These are phyloP conservation scores for Cyberlindnera petersonii DNA, from an alignment of 805 yeast species.

Conservation along the genomic window DNA sequence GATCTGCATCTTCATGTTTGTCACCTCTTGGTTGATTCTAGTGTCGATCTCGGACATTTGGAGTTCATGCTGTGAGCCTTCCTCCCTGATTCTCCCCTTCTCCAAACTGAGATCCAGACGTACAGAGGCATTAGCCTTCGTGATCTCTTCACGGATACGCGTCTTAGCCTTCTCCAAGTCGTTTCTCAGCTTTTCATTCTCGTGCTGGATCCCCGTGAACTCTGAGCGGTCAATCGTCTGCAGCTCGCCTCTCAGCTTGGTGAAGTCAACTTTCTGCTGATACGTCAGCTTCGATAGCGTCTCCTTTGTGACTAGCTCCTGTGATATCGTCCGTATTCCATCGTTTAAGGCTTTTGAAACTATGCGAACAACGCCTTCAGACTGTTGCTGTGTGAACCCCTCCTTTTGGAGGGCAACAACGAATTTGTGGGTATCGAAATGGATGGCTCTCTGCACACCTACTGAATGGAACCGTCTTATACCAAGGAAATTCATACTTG, in stretches of 20 bases:
- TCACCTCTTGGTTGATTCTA: conserved; percentile 90
- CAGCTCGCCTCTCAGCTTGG: conserved; percentile 87
- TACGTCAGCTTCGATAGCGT: conserved; percentile 79
- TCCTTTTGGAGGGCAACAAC: conserved; percentile 38
- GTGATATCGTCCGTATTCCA: conserved; percentile 70
- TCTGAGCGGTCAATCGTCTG: conserved; percentile 86
- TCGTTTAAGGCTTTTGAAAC: conserved; percentile 74
- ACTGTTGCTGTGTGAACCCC: conserved; percentile 73
- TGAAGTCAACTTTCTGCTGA: conserved; percentile 95
- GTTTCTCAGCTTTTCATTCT: conserved; percentile 77
- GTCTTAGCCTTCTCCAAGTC: conserved; percentile 86
- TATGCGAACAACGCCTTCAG: conserved; percentile 72
- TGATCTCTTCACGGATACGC: conserved; percentile 83
- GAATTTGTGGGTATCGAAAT: conserved; percentile 28
- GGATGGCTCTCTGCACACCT: conserved; percentile 8
- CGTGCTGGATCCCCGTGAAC: conserved; percentile 74
- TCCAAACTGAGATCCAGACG: conserved; percentile 87
- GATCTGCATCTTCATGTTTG: conserved; percentile 92
- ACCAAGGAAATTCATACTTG: conserved; percentile 2
- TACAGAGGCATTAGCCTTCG: conserved; percentile 85
- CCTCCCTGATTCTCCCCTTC: conserved; percentile 94
- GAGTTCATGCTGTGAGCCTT: conserved; percentile 85
- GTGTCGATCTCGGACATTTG: conserved; percentile 94
- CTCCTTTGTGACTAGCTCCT: conserved; percentile 81
- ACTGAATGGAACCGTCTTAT: conserved; percentile 5